Evolutionary conservation across 2,329 filamentous ascomycete species (phyloP).

Genomic region (Atkinsonella hypoxylon): DNA sequence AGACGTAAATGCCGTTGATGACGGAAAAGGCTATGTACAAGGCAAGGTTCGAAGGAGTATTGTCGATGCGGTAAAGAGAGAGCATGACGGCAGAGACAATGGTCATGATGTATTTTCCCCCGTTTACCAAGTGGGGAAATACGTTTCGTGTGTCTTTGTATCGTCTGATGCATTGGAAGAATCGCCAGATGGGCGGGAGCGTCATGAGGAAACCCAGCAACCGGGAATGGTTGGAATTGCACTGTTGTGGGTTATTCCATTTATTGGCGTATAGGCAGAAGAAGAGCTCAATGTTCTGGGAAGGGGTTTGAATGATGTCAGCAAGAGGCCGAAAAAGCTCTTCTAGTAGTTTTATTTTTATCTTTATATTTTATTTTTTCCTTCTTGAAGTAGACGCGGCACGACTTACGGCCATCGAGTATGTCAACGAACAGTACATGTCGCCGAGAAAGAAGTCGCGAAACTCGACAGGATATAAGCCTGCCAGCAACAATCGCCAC

Average conservation of each 20-base stretch:
- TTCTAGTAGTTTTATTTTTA: no score
- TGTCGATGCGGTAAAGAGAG: conserved; percentile 71
- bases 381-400: no score
- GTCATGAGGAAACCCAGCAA: conserved; percentile 75
- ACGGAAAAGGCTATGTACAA: conserved; percentile 70
- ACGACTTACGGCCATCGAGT: conserved; percentile 65
- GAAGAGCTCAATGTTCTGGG: conserved; percentile 77
- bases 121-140: conserved; percentile 88
- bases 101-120: conserved; percentile 79
- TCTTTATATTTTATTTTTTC: no score
- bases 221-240: conserved; percentile 77
- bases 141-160: conserved; percentile 76
- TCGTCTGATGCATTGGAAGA: conserved; percentile 80
- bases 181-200: conserved; percentile 80
- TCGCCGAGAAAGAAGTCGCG: conserved; percentile 95
- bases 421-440: conserved; percentile 93
- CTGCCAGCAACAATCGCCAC: conserved; percentile 77
- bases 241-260: conserved; percentile 63
- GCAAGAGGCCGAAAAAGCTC: no score
- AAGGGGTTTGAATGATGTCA: no score
- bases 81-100: conserved; percentile 69
- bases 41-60: conserved; percentile 42
- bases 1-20: conserved; percentile 75
- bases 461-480: conserved; percentile 88
- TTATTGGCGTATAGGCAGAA: conserved; percentile 80